Evolutionary conservation across 169 alveolate species (phyloP).

Genomic region (Plasmodium berghei): DNA sequence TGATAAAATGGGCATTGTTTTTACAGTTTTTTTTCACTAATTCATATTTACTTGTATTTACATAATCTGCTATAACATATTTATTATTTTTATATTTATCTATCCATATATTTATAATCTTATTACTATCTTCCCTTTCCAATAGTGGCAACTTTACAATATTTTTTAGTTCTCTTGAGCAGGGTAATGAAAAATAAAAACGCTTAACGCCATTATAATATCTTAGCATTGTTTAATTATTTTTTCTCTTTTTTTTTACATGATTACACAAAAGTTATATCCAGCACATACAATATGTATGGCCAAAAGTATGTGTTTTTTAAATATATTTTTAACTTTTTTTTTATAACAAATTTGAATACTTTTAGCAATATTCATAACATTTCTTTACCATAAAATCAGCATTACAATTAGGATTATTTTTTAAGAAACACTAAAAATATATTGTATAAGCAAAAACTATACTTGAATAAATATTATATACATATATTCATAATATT

Average conservation of each 20-base stretch:
- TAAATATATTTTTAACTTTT: too few species aligned
- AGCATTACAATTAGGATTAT: too few species aligned
- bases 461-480: too few species aligned
- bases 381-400: too few species aligned
- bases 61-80: slow-evolving; percentile 51
- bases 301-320: too few species aligned
- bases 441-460: too few species aligned
- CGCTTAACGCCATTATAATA: slow-evolving; percentile 9
- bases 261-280: too few species aligned
- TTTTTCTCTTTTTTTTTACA: neutral
- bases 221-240: slow-evolving; percentile 17
- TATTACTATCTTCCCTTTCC: slow-evolving; percentile 52
- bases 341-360: too few species aligned
- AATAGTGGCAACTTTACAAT: slow-evolving; percentile 42
- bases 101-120: slow-evolving; percentile 55
- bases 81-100: slow-evolving; percentile 56
- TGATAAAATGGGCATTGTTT: slow-evolving; percentile 67
- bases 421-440: too few species aligned
- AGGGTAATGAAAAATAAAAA: slow-evolving; percentile 64
- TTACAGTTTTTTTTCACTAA: slow-evolving; percentile 53
- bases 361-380: too few species aligned
- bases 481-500: too few species aligned
- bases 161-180: slow-evolving; percentile 57
- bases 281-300: too few species aligned
- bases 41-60: slow-evolving; percentile 48